A percentile compares a stretch with the other conserved stretches of the same genome.
These are phyloP conservation scores for Backusella westeae DNA, from an alignment of 192 early-diverging fungal species.

Conservation along the genomic window DNA sequence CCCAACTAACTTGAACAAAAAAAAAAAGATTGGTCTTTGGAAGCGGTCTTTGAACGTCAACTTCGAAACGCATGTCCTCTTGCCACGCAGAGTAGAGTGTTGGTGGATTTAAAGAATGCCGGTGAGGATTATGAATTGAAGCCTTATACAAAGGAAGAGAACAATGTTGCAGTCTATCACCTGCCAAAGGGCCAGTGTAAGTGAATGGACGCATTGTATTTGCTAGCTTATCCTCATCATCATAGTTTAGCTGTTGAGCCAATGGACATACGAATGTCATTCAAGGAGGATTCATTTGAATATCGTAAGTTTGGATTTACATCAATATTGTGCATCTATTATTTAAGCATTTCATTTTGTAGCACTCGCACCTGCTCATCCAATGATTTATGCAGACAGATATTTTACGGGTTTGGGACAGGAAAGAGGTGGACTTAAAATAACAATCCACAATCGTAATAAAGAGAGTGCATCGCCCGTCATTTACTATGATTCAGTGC, in stretches of 20 bases:
- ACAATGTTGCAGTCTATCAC: slow-evolving; percentile 45
- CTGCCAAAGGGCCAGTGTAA: slow-evolving; percentile 29
- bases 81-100: slow-evolving; percentile 41
- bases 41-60: slow-evolving; percentile 45
- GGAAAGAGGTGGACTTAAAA: slow-evolving; percentile 79
- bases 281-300: slow-evolving; percentile 43
- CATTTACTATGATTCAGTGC: slow-evolving; percentile 75
- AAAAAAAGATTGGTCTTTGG: slow-evolving; percentile 47
- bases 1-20: not conserved
- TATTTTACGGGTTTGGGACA: slow-evolving; percentile 80
- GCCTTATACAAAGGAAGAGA: slow-evolving; percentile 18
- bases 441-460: slow-evolving; percentile 71
- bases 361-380: slow-evolving; percentile 36
- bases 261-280: slow-evolving; percentile 49
- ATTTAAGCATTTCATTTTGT: not conserved
- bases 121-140: slow-evolving; percentile 24
- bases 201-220: not conserved
- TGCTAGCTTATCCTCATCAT: not conserved
- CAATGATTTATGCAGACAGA: slow-evolving; percentile 54
- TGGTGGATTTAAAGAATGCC: slow-evolving; percentile 38
- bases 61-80: slow-evolving; percentile 50
- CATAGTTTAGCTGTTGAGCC: not conserved
- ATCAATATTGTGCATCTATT: not conserved
- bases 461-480: slow-evolving; percentile 40
- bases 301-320: slow-evolving; percentile 39